phyloP scores from a whole-genome alignment of 805 yeast species.

The Spathaspora passalidarum region DNA sequence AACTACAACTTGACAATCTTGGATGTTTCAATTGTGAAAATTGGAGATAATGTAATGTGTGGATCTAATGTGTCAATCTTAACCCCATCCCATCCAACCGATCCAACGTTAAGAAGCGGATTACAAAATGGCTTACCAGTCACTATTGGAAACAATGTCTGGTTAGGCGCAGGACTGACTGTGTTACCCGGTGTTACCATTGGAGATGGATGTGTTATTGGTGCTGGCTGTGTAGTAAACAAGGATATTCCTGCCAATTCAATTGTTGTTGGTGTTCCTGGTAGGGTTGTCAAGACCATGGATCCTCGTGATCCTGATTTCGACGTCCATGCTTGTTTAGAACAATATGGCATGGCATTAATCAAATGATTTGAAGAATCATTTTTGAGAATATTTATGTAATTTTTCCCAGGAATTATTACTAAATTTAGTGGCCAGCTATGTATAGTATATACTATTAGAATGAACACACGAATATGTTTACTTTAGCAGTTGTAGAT shows the following conservation, averaged over 20 bases:
- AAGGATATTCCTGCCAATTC: conserved; percentile 50
- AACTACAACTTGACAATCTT: conserved; percentile 12
- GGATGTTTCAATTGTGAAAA: conserved; percentile 12
- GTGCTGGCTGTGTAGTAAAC: conserved; percentile 64
- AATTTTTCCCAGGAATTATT: too few species aligned
- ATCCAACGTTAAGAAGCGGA: conserved; percentile 11
- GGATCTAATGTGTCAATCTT: conserved; percentile 12
- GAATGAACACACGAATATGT: too few species aligned
- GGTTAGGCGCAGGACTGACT: conserved; percentile 12
- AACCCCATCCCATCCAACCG: conserved; percentile 11
- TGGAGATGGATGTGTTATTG: conserved; percentile 46
- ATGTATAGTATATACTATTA: too few species aligned
- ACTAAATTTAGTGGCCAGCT: too few species aligned
- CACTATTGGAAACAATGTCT: conserved; percentile 12
- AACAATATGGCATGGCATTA: conserved; percentile 9
- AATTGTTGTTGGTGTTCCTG: conserved; percentile 62
- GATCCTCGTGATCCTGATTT: conserved; percentile 9
- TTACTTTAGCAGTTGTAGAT: too few species aligned
- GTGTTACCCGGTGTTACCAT: conserved; percentile 13
- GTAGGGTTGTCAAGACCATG: conserved; percentile 35
- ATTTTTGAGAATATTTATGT: too few species aligned
- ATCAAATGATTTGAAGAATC: too few species aligned
- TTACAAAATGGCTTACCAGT: conserved; percentile 12
- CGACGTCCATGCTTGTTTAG: conserved; percentile 7
- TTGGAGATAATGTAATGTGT: conserved; percentile 13